Evolutionary conservation across 306 rosid species (phyloP).

Genomic region (Gastrolobium villosum): DNA sequence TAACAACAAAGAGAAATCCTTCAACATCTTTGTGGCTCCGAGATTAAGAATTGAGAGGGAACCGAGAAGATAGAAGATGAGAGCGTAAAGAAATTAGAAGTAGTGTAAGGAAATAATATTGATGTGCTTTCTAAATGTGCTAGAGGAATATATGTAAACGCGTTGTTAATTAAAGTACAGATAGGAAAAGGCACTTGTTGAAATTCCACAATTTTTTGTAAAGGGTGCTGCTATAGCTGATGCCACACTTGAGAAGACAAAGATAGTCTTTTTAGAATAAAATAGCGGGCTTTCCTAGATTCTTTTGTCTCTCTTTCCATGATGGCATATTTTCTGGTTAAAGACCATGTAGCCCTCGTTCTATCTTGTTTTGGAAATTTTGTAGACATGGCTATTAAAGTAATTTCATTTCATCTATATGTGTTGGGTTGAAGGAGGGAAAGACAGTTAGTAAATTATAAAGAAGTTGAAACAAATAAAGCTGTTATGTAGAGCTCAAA

Average conservation of each 20-base stretch:
- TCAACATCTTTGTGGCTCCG: too few relatives aligned
- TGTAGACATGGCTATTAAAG: conserved; percentile 29
- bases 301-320: conserved; percentile 46
- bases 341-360: conserved; percentile 33
- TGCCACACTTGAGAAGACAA: conserved; percentile 61
- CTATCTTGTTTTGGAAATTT: background rate
- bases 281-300: conserved; percentile 48
- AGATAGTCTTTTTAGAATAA: conserved; percentile 55
- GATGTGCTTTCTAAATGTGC: conserved; percentile 21
- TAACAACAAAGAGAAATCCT: too few relatives aligned
- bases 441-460: conserved; percentile 21
- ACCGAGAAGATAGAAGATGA: too few relatives aligned
- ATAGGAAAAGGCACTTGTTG: conserved; percentile 49
- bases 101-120: background rate
- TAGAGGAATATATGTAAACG: conserved; percentile 46
- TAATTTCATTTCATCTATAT: conserved; percentile 37
- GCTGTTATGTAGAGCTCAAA: conserved; percentile 46
- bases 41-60: too few relatives aligned
- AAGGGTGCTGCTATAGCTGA: conserved; percentile 1
- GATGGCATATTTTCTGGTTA: background rate
- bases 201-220: conserved; percentile 50
- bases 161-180: conserved; percentile 41
- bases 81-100: too few relatives aligned
- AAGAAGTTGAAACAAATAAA: conserved; percentile 49
- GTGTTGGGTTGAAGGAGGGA: conserved; percentile 19